These are phyloP conservation scores for Aspergillus bertholletiae DNA, from an alignment of 495 filamentous ascomycete genomes.

Conservation along the genomic window DNA sequence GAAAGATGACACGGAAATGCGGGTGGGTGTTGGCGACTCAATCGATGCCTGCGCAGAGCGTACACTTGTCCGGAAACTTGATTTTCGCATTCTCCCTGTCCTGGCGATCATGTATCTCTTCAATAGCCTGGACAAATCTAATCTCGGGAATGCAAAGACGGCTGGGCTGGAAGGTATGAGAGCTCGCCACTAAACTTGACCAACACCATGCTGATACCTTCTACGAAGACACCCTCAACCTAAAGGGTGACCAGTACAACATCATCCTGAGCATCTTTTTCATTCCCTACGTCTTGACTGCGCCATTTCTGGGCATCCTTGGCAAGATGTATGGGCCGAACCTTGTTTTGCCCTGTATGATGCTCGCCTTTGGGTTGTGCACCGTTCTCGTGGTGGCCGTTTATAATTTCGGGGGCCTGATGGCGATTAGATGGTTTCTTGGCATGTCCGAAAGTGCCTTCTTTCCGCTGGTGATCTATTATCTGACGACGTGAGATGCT, in stretches of 20 bases:
- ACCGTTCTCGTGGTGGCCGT: constrained; percentile 54
- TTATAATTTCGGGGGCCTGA: constrained; percentile 62
- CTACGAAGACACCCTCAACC: too few species aligned
- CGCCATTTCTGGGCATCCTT: constrained; percentile 61
- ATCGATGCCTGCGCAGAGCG: constrained; percentile 35
- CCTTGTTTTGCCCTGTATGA: constrained; percentile 61
- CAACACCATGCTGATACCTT: too few species aligned
- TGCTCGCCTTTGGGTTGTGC: constrained; percentile 62
- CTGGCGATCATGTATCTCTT: constrained; percentile 57
- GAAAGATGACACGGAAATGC: not conserved
- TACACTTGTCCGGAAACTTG: constrained; percentile 52
- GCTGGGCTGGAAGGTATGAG: constrained; percentile 42
- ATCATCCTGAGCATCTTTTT: constrained; percentile 71
- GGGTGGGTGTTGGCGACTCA: not conserved
- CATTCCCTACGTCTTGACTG: constrained; percentile 69
- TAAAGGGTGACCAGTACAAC: constrained; percentile 66
- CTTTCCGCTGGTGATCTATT: constrained; percentile 66
- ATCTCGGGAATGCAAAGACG: constrained; percentile 62
- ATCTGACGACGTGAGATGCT: constrained; percentile 50
- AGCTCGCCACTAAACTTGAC: too few species aligned
- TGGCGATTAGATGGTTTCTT: constrained; percentile 54
- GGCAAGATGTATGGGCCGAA: constrained; percentile 65
- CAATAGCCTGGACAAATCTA: constrained; percentile 56
- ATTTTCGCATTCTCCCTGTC: constrained; percentile 52
- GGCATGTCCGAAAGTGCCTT: constrained; percentile 73